phyloP scores from a whole-genome alignment of 768 basidiomycete genomes.

The Gymnopilus dilepis region DNA sequence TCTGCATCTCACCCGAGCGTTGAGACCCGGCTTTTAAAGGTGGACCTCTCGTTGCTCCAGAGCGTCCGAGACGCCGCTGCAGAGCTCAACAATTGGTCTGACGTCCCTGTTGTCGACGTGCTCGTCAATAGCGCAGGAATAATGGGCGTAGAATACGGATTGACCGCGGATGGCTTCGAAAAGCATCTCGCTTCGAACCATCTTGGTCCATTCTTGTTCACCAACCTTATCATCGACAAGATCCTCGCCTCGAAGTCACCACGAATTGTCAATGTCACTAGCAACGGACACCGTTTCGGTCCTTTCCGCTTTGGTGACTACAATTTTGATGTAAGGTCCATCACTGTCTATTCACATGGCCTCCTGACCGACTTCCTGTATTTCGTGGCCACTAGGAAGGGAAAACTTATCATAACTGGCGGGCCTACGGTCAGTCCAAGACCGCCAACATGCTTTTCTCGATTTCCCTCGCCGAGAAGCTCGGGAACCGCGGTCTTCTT shows the following conservation, averaged over 20 bases:
- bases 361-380: not conserved
- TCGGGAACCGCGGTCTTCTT: not conserved
- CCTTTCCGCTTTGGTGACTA: not conserved
- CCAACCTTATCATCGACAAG: constrained; percentile 3
- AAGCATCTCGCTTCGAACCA: not conserved
- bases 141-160: not conserved
- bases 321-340: not conserved
- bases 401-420: not conserved
- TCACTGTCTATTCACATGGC: not conserved
- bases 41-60: not conserved
- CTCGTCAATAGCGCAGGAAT: not conserved
- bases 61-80: not conserved
- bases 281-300: not conserved
- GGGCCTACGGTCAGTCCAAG: not conserved
- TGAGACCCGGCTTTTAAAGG: not conserved
- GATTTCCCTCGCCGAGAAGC: not conserved
- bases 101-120: not conserved
- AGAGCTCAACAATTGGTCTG: not conserved
- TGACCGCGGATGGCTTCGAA: not conserved
- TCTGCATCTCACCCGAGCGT: not conserved
- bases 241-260: not conserved
- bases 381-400: not conserved
- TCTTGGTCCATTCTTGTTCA: not conserved
- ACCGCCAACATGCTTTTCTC: not conserved
- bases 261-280: not conserved